Conservation (phyloP, 129 eudicot species). For the Helianthus tuberosus region DNA sequence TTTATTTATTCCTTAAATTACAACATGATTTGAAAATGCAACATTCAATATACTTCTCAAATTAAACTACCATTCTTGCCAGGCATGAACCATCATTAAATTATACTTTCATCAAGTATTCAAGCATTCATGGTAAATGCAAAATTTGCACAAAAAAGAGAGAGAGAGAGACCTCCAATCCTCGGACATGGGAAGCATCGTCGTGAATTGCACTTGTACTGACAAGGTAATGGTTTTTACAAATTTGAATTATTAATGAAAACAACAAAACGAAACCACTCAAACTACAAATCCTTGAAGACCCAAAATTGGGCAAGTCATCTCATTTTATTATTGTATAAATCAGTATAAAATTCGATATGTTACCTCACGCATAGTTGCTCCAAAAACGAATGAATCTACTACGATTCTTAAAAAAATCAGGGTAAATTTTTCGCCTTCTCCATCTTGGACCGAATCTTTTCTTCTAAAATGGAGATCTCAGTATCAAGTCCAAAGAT, state of each 20-base stretch:
- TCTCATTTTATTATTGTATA: conserved; percentile 12
- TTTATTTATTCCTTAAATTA: no score
- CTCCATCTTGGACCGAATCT: conserved; percentile 78
- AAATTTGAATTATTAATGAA: not conserved
- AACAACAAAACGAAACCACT: not conserved
- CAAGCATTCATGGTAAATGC: no score
- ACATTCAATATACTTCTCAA: no score
- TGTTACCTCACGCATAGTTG: not conserved
- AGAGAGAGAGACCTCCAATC: no score
- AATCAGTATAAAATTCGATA: conserved; percentile 2
- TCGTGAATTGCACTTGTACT: no score
- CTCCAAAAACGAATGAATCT: not conserved
- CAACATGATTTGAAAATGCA: no score
- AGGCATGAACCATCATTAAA: no score
- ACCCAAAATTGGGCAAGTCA: not conserved
- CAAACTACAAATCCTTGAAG: not conserved
- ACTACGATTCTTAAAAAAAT: conserved; percentile 14
- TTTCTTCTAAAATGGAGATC: conserved; percentile 66
- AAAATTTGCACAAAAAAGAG: no score
- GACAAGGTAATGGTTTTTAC: no score
- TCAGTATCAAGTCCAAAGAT: conserved; percentile 78
- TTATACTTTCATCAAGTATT: no score
- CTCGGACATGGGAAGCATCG: no score
- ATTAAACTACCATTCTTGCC: no score
- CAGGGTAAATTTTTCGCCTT: conserved; percentile 45